A percentile compares a stretch with the other conserved stretches of the same genome.
Conservation (phyloP, 257 asterid genomes). For the Plantago ovata region DNA sequence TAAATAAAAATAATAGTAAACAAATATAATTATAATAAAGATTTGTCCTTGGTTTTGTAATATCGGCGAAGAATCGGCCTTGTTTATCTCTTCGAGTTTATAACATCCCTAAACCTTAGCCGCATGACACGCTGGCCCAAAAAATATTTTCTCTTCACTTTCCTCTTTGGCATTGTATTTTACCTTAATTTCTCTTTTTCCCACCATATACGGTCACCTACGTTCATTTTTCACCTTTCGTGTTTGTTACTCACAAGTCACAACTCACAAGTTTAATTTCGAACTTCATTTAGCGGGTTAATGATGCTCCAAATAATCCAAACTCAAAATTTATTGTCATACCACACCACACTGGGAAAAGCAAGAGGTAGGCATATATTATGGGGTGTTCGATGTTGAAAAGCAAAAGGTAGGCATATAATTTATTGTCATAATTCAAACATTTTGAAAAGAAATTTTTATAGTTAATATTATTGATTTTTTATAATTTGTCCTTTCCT, state of each 20-base stretch:
- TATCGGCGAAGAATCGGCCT: constrained; percentile 81
- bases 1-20: not conserved
- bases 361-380: too few species aligned
- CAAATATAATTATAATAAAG: not conserved
- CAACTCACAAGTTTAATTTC: constrained; percentile 18
- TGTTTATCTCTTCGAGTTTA: constrained; percentile 78
- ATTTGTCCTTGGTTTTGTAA: constrained; percentile 38
- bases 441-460: too few species aligned
- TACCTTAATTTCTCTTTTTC: not conserved
- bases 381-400: too few species aligned
- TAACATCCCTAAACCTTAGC: constrained; percentile 46
- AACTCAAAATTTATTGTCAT: too few species aligned
- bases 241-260: constrained; percentile 6
- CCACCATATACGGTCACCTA: constrained; percentile 19
- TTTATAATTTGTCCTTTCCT: too few species aligned
- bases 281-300: not conserved
- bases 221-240: constrained; percentile 6
- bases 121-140: constrained; percentile 49
- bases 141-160: constrained; percentile 6
- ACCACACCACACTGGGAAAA: too few species aligned
- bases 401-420: too few species aligned
- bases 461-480: too few species aligned
- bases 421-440: too few species aligned
- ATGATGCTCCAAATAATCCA: too few species aligned
- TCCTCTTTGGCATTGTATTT: constrained; percentile 8